A percentile compares a stretch with the other conserved stretches of the same genome.
phyloP scores from a whole-genome alignment of 306 rosid species.

The Cotoneaster glaucophyllus region DNA sequence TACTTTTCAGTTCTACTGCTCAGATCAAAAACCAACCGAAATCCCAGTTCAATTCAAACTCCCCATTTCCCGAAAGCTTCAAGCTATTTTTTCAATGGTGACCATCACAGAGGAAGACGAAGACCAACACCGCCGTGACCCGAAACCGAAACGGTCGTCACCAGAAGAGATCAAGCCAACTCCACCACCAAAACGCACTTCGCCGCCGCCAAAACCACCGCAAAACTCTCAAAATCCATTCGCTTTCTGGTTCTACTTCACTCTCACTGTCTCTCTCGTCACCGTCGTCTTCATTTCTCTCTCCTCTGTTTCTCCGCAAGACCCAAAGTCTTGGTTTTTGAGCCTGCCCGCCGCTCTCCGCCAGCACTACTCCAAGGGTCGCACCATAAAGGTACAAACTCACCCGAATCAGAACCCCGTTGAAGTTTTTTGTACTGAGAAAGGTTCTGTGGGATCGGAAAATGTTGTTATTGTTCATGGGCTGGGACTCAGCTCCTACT shows the following conservation, averaged over 20 bases:
- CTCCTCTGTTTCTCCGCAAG: conserved; percentile 50
- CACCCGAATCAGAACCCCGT: conserved; percentile 42
- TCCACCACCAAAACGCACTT: conserved; percentile 7
- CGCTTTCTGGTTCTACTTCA: conserved; percentile 82
- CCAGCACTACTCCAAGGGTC: conserved; percentile 73
- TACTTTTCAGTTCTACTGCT: too few relatives aligned
- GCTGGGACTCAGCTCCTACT: conserved; percentile 59
- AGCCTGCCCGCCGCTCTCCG: conserved; percentile 60
- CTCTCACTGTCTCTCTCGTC: conserved; percentile 49
- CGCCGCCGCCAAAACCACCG: conserved; percentile 9
- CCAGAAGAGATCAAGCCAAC: conserved; percentile 13
- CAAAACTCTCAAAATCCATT: conserved; percentile 30
- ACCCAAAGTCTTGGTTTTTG: conserved; percentile 69
- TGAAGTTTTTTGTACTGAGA: conserved; percentile 53
- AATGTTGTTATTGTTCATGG: conserved; percentile 66
- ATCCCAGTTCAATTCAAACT: too few relatives aligned
- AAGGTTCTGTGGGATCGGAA: conserved; percentile 36
- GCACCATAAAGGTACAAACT: conserved; percentile 63
- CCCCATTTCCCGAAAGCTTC: not conserved
- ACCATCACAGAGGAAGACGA: conserved; percentile 65
- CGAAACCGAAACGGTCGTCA: conserved; percentile 16
- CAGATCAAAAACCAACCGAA: too few relatives aligned
- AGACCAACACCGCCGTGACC: conserved; percentile 16
- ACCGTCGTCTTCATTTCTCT: conserved; percentile 41
- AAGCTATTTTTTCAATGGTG: conserved; percentile 56